These are phyloP conservation scores for Codiaeum variegatum DNA, from an alignment of 441 rosid genomes.

Conservation along the genomic window DNA sequence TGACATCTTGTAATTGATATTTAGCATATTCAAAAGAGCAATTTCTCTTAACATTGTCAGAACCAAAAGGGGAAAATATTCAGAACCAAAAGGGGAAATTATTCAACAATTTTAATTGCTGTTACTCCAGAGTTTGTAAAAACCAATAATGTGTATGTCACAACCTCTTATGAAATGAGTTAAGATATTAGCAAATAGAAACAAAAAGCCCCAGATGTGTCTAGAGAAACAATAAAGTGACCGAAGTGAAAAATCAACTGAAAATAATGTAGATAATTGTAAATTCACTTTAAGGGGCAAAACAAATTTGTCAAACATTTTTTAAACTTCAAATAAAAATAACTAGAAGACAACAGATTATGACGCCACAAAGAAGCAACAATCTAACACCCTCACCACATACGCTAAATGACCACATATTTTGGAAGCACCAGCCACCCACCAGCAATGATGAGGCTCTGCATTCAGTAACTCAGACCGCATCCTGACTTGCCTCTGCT, in stretches of 20 bases:
- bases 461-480: conserved; percentile 36
- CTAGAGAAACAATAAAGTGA: neutral
- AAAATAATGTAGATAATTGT: neutral
- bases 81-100: neutral
- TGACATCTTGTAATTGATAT: neutral
- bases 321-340: conserved; percentile 1
- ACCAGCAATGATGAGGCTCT: conserved; percentile 40
- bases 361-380: conserved; percentile 34
- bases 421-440: conserved; percentile 36
- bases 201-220: neutral
- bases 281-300: neutral
- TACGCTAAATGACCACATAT: conserved; percentile 33
- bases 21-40: neutral
- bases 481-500: conserved; percentile 31
- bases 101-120: neutral
- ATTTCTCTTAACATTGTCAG: neutral
- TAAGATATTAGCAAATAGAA: neutral
- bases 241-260: neutral
- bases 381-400: conserved; percentile 51
- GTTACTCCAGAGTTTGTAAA: neutral
- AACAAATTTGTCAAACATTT: neutral
- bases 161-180: neutral
- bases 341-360: conserved; percentile 17
- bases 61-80: neutral
- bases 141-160: neutral